Evolutionary conservation across 2,329 filamentous ascomycete species (phyloP).

Genomic region (Phialophora verrucosa): DNA sequence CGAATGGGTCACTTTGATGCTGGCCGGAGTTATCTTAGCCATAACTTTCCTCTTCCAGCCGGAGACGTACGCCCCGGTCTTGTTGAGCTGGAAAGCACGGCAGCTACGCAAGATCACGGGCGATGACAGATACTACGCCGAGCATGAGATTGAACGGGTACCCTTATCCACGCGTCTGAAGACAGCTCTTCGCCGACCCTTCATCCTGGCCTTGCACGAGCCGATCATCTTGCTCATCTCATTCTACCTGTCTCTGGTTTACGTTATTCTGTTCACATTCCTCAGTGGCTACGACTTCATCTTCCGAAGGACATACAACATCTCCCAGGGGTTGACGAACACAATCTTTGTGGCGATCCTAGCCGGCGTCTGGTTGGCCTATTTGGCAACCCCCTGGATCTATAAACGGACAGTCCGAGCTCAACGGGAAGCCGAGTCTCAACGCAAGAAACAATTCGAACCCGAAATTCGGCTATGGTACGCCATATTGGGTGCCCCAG

Average conservation of each 20-base stretch:
- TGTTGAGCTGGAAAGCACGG: slow-evolving; percentile 54
- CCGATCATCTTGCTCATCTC: slow-evolving; percentile 43
- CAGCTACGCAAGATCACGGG: slow-evolving; percentile 50
- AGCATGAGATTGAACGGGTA: slow-evolving; percentile 52
- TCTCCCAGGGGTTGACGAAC: slow-evolving; percentile 53
- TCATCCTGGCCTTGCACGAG: slow-evolving; percentile 56
- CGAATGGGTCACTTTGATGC: slow-evolving; percentile 53
- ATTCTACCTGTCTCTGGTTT: slow-evolving; percentile 42
- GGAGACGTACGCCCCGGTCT: slow-evolving; percentile 58
- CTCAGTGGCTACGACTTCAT: slow-evolving; percentile 59
- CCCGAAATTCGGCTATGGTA: slow-evolving; percentile 63
- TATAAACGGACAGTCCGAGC: slow-evolving; percentile 53
- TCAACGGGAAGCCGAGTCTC: slow-evolving; percentile 49
- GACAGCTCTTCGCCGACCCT: slow-evolving; percentile 54
- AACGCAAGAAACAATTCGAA: slow-evolving; percentile 49
- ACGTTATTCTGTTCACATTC: slow-evolving; percentile 47
- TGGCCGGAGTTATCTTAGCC: slow-evolving; percentile 43
- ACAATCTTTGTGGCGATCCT: slow-evolving; percentile 57
- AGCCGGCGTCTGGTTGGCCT: slow-evolving; percentile 49
- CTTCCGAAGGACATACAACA: slow-evolving; percentile 55
- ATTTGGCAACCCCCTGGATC: slow-evolving; percentile 52
- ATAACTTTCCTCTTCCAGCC: slow-evolving; percentile 54
- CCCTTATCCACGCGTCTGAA: slow-evolving; percentile 49
- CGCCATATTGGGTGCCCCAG: slow-evolving; percentile 57
- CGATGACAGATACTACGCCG: slow-evolving; percentile 55